Percentiles rank a stretch among this genome's conserved stretches.
Evolutionary conservation across 495 filamentous ascomycete genomes (phyloP).

Genomic region (Glutinoglossum americanum): DNA sequence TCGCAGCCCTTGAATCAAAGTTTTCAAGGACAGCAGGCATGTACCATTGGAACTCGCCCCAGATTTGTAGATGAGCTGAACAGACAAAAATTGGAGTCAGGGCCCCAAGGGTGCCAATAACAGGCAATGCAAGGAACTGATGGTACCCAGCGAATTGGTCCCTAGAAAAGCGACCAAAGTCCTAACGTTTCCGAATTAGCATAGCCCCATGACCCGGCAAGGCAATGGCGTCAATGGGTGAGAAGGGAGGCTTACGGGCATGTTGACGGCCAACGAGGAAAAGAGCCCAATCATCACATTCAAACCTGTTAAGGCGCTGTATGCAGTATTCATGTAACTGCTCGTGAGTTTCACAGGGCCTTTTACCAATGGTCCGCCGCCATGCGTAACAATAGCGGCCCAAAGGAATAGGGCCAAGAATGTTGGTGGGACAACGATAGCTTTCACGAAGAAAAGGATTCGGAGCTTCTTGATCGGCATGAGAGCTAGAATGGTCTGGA

Average conservation of each 20-base stretch:
- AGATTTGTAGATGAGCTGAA: constrained; percentile 16
- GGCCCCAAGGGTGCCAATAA: constrained; percentile 21
- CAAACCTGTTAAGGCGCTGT: constrained; percentile 23
- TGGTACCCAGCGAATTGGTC: constrained; percentile 16
- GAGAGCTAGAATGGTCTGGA: constrained; percentile 30
- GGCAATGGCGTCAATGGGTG: no score
- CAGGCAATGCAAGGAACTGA: constrained; percentile 20
- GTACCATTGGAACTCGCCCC: constrained; percentile 22
- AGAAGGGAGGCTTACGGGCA: constrained; percentile 13
- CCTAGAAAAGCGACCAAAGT: constrained; percentile 19
- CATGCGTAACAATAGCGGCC: constrained; percentile 21
- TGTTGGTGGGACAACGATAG: constrained; percentile 27
- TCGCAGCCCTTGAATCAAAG: constrained; percentile 37
- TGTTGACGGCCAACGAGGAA: constrained; percentile 28
- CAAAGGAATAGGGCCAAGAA: constrained; percentile 32
- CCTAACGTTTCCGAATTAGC: constrained; percentile 2
- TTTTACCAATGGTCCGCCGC: constrained; percentile 24
- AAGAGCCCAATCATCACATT: constrained; percentile 22
- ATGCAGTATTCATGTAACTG: constrained; percentile 19
- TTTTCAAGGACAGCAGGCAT: constrained; percentile 19
- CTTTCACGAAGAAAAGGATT: constrained; percentile 38
- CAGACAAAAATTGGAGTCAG: constrained; percentile 22
- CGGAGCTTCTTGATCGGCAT: constrained; percentile 35
- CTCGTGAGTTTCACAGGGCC: constrained; percentile 23
- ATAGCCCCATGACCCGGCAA: not conserved